A percentile compares a stretch with the other conserved stretches of the same genome.
phyloP scores from a whole-genome alignment of 169 alveolate genomes.

The Cryptosporidium viatorum region DNA sequence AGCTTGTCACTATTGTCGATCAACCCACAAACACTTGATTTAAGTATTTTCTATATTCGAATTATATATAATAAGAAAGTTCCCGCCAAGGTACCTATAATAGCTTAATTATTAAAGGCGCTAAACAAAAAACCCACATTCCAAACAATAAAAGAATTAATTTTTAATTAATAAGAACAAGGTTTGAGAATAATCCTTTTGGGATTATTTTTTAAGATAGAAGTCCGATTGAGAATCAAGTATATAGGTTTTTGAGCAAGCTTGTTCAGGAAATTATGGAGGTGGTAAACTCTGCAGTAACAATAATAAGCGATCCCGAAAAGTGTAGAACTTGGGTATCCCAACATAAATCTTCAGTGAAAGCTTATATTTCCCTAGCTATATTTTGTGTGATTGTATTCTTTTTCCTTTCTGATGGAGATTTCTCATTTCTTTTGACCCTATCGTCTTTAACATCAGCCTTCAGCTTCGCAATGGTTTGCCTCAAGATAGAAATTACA shows the following conservation, averaged over 20 bases:
- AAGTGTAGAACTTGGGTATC: slow-evolving; percentile 77
- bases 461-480: slow-evolving; percentile 90
- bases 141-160: neutral
- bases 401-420: slow-evolving; percentile 92
- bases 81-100: slow-evolving; percentile 36
- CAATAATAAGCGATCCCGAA: slow-evolving; percentile 70
- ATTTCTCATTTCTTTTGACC: slow-evolving; percentile 92
- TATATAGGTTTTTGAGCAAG: slow-evolving; percentile 5
- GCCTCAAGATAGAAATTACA: slow-evolving; percentile 85
- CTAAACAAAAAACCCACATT: slow-evolving; percentile 14
- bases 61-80: neutral
- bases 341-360: slow-evolving; percentile 73
- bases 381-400: slow-evolving; percentile 81
- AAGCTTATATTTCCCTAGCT: slow-evolving; percentile 69
- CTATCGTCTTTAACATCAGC: slow-evolving; percentile 89
- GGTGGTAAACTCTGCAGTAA: slow-evolving; percentile 74
- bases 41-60: neutral
- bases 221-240: slow-evolving; percentile 7
- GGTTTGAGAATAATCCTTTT: neutral
- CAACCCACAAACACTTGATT: neutral
- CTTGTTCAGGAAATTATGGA: slow-evolving; percentile 26
- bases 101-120: neutral
- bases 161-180: slow-evolving; percentile 5
- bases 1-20: neutral
- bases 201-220: slow-evolving; percentile 11